phyloP scores from a whole-genome alignment of 2,329 filamentous ascomycete genomes.

The Phoma herbarum region DNA sequence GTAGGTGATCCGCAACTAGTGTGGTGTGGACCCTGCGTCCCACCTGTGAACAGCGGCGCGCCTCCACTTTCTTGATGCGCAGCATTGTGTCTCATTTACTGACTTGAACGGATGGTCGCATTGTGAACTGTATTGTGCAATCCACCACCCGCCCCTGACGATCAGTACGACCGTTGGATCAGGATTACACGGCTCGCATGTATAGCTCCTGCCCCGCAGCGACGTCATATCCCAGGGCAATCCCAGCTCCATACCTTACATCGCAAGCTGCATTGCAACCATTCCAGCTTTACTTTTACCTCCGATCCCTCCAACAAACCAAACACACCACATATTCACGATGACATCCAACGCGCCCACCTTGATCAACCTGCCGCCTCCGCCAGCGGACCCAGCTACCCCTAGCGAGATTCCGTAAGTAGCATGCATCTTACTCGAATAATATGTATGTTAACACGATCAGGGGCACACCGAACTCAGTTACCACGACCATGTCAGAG shows the following conservation, averaged over 20 bases:
- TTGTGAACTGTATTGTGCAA: conserved; percentile 1
- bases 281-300: not conserved
- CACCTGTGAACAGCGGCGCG: conserved; percentile 2
- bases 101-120: not conserved
- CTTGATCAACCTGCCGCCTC: conserved; percentile 83
- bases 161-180: conserved; percentile 7
- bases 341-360: conserved; percentile 64
- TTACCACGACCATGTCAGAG: conserved; percentile 88
- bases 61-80: conserved; percentile 12
- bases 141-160: conserved; percentile 7
- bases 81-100: not conserved
- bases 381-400: conserved; percentile 82
- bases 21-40: conserved; percentile 17
- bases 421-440: not conserved
- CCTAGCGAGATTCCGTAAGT: conserved; percentile 89
- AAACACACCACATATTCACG: conserved; percentile 11
- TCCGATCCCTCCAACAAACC: not conserved
- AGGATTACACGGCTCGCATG: conserved; percentile 12
- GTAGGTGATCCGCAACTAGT: not conserved
- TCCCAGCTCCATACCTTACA: conserved; percentile 14
- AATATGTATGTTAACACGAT: conserved; percentile 1
- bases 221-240: conserved; percentile 16
- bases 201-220: conserved; percentile 18
- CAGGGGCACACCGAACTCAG: conserved; percentile 91
- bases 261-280: conserved; percentile 6